These are phyloP conservation scores for Aegilops umbellulata DNA, from an alignment of 176 grass and related monocot genomes.

Conservation along the genomic window DNA sequence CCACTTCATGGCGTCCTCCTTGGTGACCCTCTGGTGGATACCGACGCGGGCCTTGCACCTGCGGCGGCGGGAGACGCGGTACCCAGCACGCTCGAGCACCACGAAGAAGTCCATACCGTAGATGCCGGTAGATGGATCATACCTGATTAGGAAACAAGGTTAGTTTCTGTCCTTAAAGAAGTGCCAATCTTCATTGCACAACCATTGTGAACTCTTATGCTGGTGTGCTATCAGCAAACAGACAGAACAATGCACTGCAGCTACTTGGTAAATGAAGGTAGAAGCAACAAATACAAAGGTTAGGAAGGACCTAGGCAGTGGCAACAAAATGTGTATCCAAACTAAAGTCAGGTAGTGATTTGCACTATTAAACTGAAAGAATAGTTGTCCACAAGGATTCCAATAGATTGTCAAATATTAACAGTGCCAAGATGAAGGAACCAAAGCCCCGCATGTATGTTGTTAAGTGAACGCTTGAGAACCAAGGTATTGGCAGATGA, in stretches of 20 bases:
- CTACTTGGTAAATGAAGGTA: not conserved
- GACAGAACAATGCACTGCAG: not conserved
- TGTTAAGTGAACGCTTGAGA: not conserved
- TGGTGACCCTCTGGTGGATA: slow-evolving; percentile 64
- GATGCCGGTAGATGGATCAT: slow-evolving; percentile 62
- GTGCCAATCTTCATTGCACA: not conserved
- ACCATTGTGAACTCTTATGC: not conserved
- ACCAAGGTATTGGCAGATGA: not conserved
- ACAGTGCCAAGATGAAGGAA: not conserved
- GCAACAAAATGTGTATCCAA: not conserved
- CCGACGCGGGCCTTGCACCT: slow-evolving; percentile 61
- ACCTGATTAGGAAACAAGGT: slow-evolving; percentile 28
- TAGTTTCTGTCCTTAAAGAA: not conserved
- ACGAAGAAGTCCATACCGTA: slow-evolving; percentile 70
- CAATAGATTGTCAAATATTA: not conserved
- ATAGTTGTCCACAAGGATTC: not conserved
- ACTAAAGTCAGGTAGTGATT: not conserved
- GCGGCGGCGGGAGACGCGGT: slow-evolving; percentile 53
- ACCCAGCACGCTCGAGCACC: slow-evolving; percentile 52
- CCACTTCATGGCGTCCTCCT: slow-evolving; percentile 77
- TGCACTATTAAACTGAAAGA: not conserved
- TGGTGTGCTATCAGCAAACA: not conserved
- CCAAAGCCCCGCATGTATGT: not conserved
- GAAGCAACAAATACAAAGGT: not conserved
- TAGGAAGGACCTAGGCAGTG: not conserved